Base-by-base conservation (phyloP, 768 basidiomycete species). In the Gautieria morchelliformis region DNA sequence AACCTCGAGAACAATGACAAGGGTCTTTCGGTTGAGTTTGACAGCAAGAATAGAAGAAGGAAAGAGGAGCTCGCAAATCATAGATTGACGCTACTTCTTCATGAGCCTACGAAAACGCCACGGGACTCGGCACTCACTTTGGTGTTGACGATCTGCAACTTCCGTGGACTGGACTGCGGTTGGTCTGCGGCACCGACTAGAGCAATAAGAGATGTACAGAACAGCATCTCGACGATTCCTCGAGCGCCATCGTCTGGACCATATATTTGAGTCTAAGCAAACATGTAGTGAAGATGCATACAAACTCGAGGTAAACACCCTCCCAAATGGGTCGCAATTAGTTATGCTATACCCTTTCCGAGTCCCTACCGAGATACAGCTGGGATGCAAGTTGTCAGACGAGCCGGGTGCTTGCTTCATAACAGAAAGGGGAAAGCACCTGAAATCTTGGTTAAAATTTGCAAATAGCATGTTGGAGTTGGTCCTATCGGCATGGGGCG, bases 191-290 rank as follows among this genome's bases (percentile, higher is more conserved):
- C 92, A 8, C 96, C 96, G 20, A 98, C 96, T 33, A 99, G 79
- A 0, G 96, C 96, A 48, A 99, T 92, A 60, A 99, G 81, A 20
- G 93, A 96, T 5, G 96, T 99, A 73, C 94, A 97, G 75, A 99
- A 99, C 59, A 99, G 78, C 96, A 99, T 99, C 72, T 99, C 96
- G 15, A 97, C 95, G 61, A 96, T 96, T 22, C 93, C 93, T 17
- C 89, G 81, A 2, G 95, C 91, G 8, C 95, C 94, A 59, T 97
- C 93, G 64, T 88, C 95, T 92, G 37, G 2, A 2, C 24, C 45
- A 24, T n/a, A 32, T 52, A 5, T 27, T 51, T 8, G n/a, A 20
- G 46, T 52, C 12, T 37, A 32, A 46, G 44, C 8, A 56, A 58
- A 32, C 11, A 45, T 22, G 41, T 11, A 27, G 47, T 20, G 35